Percentiles rank a stretch among this genome's conserved stretches.
Evolutionary conservation across 768 basidiomycete species (phyloP).

Genomic region (Russula dissimulans): DNA sequence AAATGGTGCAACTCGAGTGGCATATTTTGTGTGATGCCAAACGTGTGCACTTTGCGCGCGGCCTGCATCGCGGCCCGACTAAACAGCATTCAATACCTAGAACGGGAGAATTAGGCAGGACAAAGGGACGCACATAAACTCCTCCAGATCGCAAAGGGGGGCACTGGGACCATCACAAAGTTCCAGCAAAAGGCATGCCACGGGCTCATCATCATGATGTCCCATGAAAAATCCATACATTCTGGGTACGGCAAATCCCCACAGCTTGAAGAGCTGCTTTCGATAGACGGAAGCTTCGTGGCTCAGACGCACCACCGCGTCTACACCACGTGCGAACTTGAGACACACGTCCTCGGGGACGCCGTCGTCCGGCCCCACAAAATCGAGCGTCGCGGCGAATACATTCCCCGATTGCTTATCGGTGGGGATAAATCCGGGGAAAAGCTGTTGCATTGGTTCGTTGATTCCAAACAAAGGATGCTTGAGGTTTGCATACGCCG

Average conservation of each 20-base stretch:
- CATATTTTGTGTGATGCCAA: constrained; percentile 10
- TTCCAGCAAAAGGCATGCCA: constrained; percentile 11
- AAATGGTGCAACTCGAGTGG: constrained; percentile 10
- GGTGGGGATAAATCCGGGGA: background rate
- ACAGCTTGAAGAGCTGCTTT: constrained; percentile 5
- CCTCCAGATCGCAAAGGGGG: background rate
- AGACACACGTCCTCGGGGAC: constrained; percentile 7
- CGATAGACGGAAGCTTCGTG: constrained; percentile 15
- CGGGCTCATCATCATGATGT: background rate
- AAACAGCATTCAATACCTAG: background rate
- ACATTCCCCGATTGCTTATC: background rate
- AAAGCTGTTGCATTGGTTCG: background rate
- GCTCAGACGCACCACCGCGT: constrained; percentile 11
- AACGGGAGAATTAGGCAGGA: background rate
- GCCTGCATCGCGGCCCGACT: constrained; percentile 11
- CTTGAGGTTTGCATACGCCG: constrained; percentile 5
- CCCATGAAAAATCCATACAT: constrained; percentile 14
- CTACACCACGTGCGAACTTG: constrained; percentile 10
- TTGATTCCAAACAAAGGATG: constrained; percentile 1
- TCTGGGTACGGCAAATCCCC: constrained; percentile 10
- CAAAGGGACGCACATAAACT: constrained; percentile 3
- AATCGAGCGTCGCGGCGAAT: constrained; percentile 11
- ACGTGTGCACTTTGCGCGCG: constrained; percentile 8
- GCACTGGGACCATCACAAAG: background rate
- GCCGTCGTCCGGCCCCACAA: background rate